These are phyloP conservation scores for Discostella pseudostelligera DNA, from an alignment of 108 stramenopile genomes.

Conservation along the genomic window DNA sequence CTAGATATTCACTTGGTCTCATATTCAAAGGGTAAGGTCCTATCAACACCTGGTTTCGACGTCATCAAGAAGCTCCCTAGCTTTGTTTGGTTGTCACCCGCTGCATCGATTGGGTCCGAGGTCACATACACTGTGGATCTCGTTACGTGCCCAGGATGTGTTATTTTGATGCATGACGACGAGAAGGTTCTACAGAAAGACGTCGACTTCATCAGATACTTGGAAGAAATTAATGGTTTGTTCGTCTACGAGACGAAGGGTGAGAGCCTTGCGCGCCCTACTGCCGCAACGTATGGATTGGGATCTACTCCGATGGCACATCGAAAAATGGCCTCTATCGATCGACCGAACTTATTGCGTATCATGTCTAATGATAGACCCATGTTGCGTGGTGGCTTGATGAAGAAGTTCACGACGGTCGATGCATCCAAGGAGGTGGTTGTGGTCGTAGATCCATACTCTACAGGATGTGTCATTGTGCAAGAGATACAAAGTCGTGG, in stretches of 20 bases:
- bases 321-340: conserved; percentile 56
- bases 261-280: conserved; percentile 71
- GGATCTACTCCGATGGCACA: conserved; percentile 36
- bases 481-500: conserved; percentile 80
- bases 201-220: conserved; percentile 77
- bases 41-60: conserved; percentile 73
- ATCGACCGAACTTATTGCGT: conserved; percentile 70
- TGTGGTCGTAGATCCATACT: conserved; percentile 86
- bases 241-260: conserved; percentile 72
- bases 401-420: conserved; percentile 71
- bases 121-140: conserved; percentile 78
- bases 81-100: conserved; percentile 67
- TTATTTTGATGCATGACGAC: conserved; percentile 73
- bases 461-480: conserved; percentile 82
- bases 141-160: conserved; percentile 70
- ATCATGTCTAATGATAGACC: conserved; percentile 74
- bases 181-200: conserved; percentile 57
- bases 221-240: conserved; percentile 81
- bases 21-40: conserved; percentile 68
- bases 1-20: conserved; percentile 70
- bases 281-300: conserved; percentile 50
- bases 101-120: conserved; percentile 55
- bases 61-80: conserved; percentile 71
- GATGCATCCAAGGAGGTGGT: conserved; percentile 81
- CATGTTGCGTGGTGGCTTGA: conserved; percentile 59